A percentile compares a stretch with the other conserved stretches of the same genome.
Conservation (phyloP, 225 moss, liverwort and hornwort genomes). For the Antitrichia curtipendula region DNA sequence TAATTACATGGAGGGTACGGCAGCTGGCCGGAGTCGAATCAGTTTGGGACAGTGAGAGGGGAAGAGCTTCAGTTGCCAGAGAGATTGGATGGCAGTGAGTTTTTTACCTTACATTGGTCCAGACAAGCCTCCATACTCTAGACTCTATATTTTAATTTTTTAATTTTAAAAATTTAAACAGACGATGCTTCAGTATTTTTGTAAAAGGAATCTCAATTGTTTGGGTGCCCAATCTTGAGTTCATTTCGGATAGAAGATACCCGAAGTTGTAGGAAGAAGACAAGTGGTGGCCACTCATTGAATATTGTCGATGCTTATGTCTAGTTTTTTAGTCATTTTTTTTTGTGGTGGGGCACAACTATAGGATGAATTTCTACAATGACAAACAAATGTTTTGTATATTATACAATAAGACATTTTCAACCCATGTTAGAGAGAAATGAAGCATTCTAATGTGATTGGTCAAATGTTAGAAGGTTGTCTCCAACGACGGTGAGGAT, state of each 20-base stretch:
- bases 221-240: not conserved
- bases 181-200: not conserved
- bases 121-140: not conserved
- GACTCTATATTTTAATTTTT: no score
- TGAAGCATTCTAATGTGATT: rapidly evolving
- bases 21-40: no score
- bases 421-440: no score
- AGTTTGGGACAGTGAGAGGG: not conserved
- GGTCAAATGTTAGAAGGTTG: not conserved
- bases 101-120: not conserved
- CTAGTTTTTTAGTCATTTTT: not conserved
- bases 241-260: no score
- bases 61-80: not conserved
- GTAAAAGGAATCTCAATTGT: no score
- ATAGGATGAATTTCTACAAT: not conserved
- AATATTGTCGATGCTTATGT: not conserved
- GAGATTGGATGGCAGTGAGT: not conserved
- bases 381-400: not conserved
- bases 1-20: no score
- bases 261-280: not conserved
- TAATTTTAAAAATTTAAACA: no score
- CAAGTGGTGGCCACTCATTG: not conserved
- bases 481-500: rapidly evolving
- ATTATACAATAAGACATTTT: no score
- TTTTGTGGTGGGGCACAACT: rapidly evolving